Percentiles rank a stretch among this genome's conserved stretches.
These are phyloP conservation scores for sweet orange (Citrus sinensis) DNA, from an alignment of 345 rosid genomes.

Conservation along the genomic window DNA sequence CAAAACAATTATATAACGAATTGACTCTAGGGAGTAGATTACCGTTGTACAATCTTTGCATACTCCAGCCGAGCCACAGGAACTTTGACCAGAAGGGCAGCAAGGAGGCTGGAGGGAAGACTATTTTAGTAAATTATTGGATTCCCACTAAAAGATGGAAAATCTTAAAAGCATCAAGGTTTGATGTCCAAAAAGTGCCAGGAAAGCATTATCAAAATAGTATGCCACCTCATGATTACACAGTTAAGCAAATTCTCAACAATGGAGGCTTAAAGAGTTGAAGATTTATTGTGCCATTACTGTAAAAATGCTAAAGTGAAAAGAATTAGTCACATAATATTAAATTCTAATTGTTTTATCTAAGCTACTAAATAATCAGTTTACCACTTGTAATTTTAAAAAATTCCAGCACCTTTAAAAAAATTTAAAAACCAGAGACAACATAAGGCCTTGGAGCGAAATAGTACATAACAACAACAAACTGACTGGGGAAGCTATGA, in stretches of 20 bases:
- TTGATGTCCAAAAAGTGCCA: not conserved
- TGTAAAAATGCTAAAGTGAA: not conserved
- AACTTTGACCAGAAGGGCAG: conserved; percentile 51
- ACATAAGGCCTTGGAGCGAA: not conserved
- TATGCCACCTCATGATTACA: not conserved
- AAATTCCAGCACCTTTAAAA: not conserved
- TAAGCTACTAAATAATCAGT: not conserved
- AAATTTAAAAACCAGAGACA: not conserved
- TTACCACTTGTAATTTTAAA: not conserved
- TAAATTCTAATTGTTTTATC: not conserved
- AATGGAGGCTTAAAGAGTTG: not conserved
- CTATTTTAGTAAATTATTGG: conserved; percentile 5
- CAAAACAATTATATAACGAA: not conserved
- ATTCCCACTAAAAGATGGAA: not conserved
- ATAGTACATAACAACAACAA: not conserved
- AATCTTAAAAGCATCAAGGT: not conserved
- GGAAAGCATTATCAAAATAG: not conserved
- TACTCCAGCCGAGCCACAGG: conserved; percentile 65
- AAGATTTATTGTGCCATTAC: not conserved
- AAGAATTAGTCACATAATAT: not conserved
- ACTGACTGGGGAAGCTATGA: not conserved
- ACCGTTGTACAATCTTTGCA: conserved; percentile 99
- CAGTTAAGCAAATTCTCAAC: not conserved
- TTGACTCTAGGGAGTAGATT: conserved; percentile 16
- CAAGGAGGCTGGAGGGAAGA: conserved; percentile 76